phyloP scores from a whole-genome alignment of 352 stramenopile genomes.

The Phytophthora rubi region DNA sequence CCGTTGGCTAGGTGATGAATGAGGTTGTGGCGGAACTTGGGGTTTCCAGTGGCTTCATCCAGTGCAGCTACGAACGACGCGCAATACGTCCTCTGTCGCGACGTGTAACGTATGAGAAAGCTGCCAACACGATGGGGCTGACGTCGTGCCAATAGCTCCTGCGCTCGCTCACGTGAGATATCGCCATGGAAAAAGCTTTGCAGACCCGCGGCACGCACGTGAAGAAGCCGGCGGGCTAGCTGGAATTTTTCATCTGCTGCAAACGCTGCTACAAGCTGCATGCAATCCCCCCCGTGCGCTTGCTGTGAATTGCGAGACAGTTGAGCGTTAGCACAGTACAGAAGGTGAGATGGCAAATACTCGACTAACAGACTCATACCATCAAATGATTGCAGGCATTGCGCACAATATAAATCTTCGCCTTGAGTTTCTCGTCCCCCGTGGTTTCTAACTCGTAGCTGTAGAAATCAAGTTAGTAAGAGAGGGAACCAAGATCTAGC shows the following conservation, averaged over 20 bases:
- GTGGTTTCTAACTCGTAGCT: constrained; percentile 69
- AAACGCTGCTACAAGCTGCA: constrained; percentile 59
- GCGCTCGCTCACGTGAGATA: constrained; percentile 60
- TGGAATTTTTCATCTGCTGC: constrained; percentile 74
- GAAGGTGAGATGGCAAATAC: neutral
- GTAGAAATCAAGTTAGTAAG: constrained; percentile 9
- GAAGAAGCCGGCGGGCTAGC: constrained; percentile 58
- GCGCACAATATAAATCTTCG: constrained; percentile 77
- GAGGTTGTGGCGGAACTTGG: constrained; percentile 72
- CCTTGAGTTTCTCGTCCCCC: constrained; percentile 34
- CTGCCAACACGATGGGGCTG: constrained; percentile 45
- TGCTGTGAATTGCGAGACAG: constrained; percentile 37
- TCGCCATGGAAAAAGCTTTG: constrained; percentile 83
- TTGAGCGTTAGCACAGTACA: constrained; percentile 4
- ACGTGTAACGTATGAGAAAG: constrained; percentile 82
- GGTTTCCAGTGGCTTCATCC: constrained; percentile 33
- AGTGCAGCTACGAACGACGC: constrained; percentile 71
- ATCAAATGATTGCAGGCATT: constrained; percentile 77
- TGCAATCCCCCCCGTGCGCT: constrained; percentile 60
- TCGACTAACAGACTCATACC: constrained; percentile 33
- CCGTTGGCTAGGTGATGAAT: constrained; percentile 73
- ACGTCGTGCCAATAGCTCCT: constrained; percentile 48
- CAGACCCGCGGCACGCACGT: constrained; percentile 62
- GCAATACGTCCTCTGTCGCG: constrained; percentile 68
- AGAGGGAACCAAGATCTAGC: neutral